Conservation (phyloP, 1,284 basidiomycete species). For the Apiotrichum mycotoxinovorans region DNA sequence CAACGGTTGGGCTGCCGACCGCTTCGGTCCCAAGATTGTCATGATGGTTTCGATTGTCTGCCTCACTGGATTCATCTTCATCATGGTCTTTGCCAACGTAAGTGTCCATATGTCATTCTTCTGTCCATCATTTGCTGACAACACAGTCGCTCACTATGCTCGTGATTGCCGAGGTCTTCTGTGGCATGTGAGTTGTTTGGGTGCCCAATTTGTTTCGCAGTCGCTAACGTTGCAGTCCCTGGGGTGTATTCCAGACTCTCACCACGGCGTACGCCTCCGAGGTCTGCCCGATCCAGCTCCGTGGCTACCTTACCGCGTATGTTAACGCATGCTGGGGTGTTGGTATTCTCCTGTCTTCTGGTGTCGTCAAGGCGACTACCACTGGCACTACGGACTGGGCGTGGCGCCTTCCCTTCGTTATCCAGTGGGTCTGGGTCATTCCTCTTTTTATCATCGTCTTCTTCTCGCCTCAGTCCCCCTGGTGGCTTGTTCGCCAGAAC, state of each 20-base stretch:
- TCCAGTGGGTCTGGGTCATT: constrained; percentile 49
- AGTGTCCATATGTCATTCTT: neutral
- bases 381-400: constrained; percentile 34
- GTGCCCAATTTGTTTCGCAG: too few relatives aligned
- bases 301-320: constrained; percentile 43
- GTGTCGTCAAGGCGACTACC: constrained; percentile 48
- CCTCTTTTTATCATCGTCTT: constrained; percentile 36
- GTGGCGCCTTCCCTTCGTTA: constrained; percentile 35
- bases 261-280: constrained; percentile 48
- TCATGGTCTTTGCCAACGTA: constrained; percentile 38
- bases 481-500: constrained; percentile 40
- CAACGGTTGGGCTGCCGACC: constrained; percentile 24
- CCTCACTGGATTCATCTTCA: constrained; percentile 40
- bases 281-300: constrained; percentile 49
- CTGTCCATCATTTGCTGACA: too few relatives aligned
- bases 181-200: constrained; percentile 13
- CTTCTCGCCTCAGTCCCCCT: constrained; percentile 34
- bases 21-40: constrained; percentile 18
- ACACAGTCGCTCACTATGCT: constrained; percentile 20
- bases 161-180: constrained; percentile 24
- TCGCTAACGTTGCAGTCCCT: constrained; percentile 16
- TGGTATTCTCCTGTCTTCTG: constrained; percentile 44
- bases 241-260: constrained; percentile 27
- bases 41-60: constrained; percentile 36
- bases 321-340: constrained; percentile 49